Conservation (phyloP, 768 basidiomycete genomes). For the Polyporus arcularius region DNA sequence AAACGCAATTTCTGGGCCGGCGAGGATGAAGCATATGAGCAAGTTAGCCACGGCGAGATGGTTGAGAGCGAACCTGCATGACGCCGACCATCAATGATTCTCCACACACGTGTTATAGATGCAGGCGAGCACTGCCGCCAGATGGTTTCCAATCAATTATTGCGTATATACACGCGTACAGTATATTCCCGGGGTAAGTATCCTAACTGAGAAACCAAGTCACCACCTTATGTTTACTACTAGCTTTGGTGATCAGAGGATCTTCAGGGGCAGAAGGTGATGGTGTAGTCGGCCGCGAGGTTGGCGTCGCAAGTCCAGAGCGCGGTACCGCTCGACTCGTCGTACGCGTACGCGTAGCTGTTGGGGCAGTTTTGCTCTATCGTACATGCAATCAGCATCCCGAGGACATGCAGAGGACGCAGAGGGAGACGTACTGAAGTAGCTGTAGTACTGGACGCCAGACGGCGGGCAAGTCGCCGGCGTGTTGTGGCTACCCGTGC, state of each 20-base stretch:
- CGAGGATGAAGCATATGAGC: too few species aligned
- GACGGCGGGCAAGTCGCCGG: conserved; percentile 57
- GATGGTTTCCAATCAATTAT: too few species aligned
- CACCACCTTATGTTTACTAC: too few species aligned
- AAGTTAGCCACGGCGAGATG: too few species aligned
- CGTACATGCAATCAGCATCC: not conserved
- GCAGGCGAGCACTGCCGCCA: too few species aligned
- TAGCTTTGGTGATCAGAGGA: not conserved
- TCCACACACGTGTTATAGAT: too few species aligned
- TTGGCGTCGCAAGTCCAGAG: conserved; percentile 43
- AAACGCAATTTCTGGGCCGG: too few species aligned
- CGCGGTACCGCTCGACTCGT: conserved; percentile 47
- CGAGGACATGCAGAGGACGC: not conserved
- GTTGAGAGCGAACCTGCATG: too few species aligned
- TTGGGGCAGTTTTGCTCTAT: conserved; percentile 44
- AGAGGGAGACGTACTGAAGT: conserved; percentile 43
- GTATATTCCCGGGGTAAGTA: not conserved
- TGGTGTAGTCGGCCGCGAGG: conserved; percentile 40
- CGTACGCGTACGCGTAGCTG: conserved; percentile 53
- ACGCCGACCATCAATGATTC: too few species aligned
- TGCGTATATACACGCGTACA: too few species aligned
- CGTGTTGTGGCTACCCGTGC: conserved; percentile 54
- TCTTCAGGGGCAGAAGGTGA: conserved; percentile 45
- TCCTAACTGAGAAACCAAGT: not conserved
- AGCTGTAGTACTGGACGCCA: conserved; percentile 40